Conservation (phyloP, 495 filamentous ascomycete genomes). For the Penicillium argentinense region DNA sequence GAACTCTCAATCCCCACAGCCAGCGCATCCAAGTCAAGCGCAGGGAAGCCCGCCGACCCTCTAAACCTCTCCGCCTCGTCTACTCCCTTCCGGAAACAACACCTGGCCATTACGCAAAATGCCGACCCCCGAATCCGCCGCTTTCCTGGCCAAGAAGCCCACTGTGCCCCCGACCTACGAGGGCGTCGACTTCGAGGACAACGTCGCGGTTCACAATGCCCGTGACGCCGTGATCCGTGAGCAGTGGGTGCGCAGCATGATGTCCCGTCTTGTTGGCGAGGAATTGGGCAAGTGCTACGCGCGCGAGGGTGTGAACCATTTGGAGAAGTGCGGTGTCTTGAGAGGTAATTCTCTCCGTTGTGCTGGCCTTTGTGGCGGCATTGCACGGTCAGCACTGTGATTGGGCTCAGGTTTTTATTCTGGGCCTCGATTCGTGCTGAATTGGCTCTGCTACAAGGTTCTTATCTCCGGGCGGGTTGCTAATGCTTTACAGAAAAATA, state of each 20-base stretch:
- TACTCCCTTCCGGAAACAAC: background rate
- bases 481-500: constrained; percentile 70
- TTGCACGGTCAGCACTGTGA: too few species aligned
- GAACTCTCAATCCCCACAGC: constrained; percentile 3
- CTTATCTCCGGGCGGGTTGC: too few species aligned
- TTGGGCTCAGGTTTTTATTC: too few species aligned
- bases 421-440: too few species aligned
- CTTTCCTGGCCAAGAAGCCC: constrained; percentile 93
- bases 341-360: constrained; percentile 61
- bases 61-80: constrained; percentile 3
- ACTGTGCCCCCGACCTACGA: constrained; percentile 92
- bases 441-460: too few species aligned
- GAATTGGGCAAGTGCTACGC: constrained; percentile 96
- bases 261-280: constrained; percentile 88
- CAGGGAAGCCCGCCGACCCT: background rate
- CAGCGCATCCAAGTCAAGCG: background rate
- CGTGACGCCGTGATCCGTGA: constrained; percentile 93
- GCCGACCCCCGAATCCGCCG: constrained; percentile 89
- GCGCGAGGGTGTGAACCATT: constrained; percentile 91
- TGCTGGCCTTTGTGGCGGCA: background rate
- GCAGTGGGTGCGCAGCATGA: constrained; percentile 98
- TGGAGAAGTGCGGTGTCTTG: constrained; percentile 92
- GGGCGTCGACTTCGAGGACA: constrained; percentile 96
- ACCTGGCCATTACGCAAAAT: constrained; percentile 41
- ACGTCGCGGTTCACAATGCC: constrained; percentile 81